These are phyloP conservation scores for Aspergillus texensis DNA, from an alignment of 2,329 filamentous ascomycete species.

Conservation along the genomic window DNA sequence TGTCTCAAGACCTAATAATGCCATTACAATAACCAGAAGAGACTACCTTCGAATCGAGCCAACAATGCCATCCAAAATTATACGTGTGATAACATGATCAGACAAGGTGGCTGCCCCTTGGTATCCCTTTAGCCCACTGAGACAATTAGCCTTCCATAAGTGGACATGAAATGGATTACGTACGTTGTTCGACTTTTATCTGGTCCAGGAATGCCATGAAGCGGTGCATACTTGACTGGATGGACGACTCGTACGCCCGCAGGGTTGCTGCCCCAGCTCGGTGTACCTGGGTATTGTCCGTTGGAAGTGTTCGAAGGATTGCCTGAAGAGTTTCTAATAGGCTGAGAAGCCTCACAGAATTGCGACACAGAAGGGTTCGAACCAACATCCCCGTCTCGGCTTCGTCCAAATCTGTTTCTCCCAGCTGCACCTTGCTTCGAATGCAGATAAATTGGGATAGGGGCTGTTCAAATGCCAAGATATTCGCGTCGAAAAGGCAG, in stretches of 20 bases:
- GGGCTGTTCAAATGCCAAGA: slow-evolving; percentile 26
- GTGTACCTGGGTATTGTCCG: slow-evolving; percentile 15
- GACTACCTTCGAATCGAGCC: background rate
- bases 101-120: background rate
- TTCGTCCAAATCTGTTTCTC: slow-evolving; percentile 31
- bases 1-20: background rate
- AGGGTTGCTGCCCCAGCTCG: slow-evolving; percentile 14
- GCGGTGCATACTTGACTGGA: slow-evolving; percentile 27
- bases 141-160: background rate
- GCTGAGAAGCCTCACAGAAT: slow-evolving; percentile 25
- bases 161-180: background rate
- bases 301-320: slow-evolving; percentile 15
- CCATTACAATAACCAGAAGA: background rate
- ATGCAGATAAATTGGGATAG: slow-evolving; percentile 29
- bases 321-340: slow-evolving; percentile 25
- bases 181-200: slow-evolving; percentile 22
- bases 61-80: background rate
- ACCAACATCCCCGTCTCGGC: slow-evolving; percentile 26
- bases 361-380: slow-evolving; percentile 25
- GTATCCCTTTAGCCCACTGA: background rate
- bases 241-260: slow-evolving; percentile 23
- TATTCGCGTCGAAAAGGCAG: slow-evolving; percentile 25
- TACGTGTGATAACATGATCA: background rate
- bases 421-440: slow-evolving; percentile 28
- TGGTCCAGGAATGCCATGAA: slow-evolving; percentile 28